A percentile compares a stretch with the other conserved stretches of the same genome.
phyloP scores from a whole-genome alignment of 1,139 yeast species.

The Kurtzmaniella quercitrusa region DNA sequence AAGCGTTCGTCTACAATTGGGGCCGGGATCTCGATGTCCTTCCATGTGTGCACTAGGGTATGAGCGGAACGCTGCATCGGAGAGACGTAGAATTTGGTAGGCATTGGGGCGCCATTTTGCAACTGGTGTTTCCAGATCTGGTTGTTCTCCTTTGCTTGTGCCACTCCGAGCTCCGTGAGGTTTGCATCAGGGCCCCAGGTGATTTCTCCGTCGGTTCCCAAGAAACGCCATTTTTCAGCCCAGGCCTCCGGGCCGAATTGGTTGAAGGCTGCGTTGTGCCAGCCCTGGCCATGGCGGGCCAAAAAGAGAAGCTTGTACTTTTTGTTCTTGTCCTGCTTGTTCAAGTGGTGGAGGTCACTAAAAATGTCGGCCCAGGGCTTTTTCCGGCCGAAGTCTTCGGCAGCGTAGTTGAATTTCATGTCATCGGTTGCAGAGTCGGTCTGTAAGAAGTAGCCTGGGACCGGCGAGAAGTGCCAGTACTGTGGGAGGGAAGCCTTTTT shows the following conservation, averaged over 20 bases:
- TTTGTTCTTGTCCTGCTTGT: slow-evolving; percentile 23
- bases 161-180: slow-evolving; percentile 53
- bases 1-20: slow-evolving; percentile 50
- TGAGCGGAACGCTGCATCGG: slow-evolving; percentile 62
- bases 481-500: slow-evolving; percentile 4
- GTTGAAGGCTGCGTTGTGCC: slow-evolving; percentile 58
- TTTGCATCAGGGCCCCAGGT: slow-evolving; percentile 69
- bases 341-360: slow-evolving; percentile 30
- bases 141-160: slow-evolving; percentile 42
- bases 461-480: slow-evolving; percentile 41
- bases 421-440: slow-evolving; percentile 44
- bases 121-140: slow-evolving; percentile 43
- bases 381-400: slow-evolving; percentile 44
- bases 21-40: slow-evolving; percentile 28
- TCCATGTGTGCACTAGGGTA: slow-evolving; percentile 60
- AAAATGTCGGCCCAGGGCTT: slow-evolving; percentile 44
- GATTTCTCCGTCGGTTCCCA: slow-evolving; percentile 52
- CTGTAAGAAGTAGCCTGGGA: slow-evolving; percentile 51
- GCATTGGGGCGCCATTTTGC: slow-evolving; percentile 47
- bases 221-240: slow-evolving; percentile 55
- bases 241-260: slow-evolving; percentile 56
- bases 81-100: slow-evolving; percentile 53
- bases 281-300: slow-evolving; percentile 80
- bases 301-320: slow-evolving; percentile 54
- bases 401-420: slow-evolving; percentile 40